phyloP scores from a whole-genome alignment of 345 rosid species.

The Kernera saxatilis region DNA sequence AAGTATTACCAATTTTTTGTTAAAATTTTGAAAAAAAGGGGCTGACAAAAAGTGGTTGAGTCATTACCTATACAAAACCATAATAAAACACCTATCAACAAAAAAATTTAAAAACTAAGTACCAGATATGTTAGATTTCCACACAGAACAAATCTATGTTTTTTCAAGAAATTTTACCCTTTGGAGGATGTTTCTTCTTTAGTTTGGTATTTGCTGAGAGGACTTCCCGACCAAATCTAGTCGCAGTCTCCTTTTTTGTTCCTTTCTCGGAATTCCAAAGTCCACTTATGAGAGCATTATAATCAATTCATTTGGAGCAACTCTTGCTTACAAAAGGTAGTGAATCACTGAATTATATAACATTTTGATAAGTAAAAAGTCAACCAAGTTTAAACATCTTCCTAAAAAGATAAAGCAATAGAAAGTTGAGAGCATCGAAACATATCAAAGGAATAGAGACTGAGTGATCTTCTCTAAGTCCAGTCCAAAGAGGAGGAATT shows the following conservation, averaged over 20 bases:
- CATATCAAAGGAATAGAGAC: no score
- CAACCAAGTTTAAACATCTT: neutral
- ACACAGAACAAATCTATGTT: neutral
- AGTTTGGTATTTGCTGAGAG: no score
- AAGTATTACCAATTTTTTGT: neutral
- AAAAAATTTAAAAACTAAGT: neutral
- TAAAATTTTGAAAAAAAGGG: neutral
- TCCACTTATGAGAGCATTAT: neutral
- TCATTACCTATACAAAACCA: constrained; percentile 11
- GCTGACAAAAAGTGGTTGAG: constrained; percentile 30
- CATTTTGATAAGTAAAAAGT: neutral
- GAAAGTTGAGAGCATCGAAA: no score
- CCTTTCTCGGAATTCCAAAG: neutral
- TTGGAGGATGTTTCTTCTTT: neutral
- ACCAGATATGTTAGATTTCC: neutral
- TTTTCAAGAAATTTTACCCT: neutral
- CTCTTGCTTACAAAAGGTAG: neutral
- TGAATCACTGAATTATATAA: neutral
- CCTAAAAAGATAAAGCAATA: neutral
- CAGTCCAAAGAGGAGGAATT: neutral
- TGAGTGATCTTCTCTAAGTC: neutral
- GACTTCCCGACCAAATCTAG: neutral
- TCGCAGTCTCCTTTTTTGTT: neutral
- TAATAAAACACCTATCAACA: neutral
- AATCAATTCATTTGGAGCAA: no score